phyloP scores from a whole-genome alignment of 352 stramenopile genomes.

The Plasmopara muralis region DNA sequence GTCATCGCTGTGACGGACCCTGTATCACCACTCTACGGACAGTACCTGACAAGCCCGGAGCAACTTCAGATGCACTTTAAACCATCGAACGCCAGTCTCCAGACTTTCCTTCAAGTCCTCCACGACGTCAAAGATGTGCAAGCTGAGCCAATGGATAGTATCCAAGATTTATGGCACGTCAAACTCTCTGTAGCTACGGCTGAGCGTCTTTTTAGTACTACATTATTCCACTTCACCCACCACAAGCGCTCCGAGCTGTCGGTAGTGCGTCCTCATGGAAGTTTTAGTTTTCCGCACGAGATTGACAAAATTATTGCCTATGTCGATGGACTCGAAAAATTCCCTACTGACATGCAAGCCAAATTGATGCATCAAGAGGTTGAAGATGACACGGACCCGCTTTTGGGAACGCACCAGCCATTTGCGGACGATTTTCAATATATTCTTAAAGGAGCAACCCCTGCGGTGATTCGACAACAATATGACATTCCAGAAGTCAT shows the following conservation, averaged over 20 bases:
- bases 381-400: slow-evolving; percentile 27
- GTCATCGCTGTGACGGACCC: slow-evolving; percentile 44
- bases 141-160: slow-evolving; percentile 8
- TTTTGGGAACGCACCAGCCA: slow-evolving; percentile 24
- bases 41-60: slow-evolving; percentile 28
- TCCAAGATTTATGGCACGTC: slow-evolving; percentile 48
- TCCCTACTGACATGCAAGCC: slow-evolving; percentile 63
- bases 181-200: slow-evolving; percentile 30
- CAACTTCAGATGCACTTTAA: slow-evolving; percentile 36
- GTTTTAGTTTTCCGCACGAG: slow-evolving; percentile 31
- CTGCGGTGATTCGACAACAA: slow-evolving; percentile 39
- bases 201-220: slow-evolving; percentile 47
- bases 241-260: slow-evolving; percentile 16
- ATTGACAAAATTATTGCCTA: slow-evolving; percentile 44
- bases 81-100: slow-evolving; percentile 17
- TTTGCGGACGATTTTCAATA: slow-evolving; percentile 13
- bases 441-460: slow-evolving; percentile 25
- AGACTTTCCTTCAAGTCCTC: slow-evolving; percentile 10
- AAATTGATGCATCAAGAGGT: slow-evolving; percentile 29
- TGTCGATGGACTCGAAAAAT: slow-evolving; percentile 64
- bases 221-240: slow-evolving; percentile 47
- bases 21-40: slow-evolving; percentile 37
- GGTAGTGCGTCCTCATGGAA: slow-evolving; percentile 36
- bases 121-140: slow-evolving; percentile 10
- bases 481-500: slow-evolving; percentile 47